These are phyloP conservation scores for Ormosia emarginata DNA, from an alignment of 306 rosid genomes.

Conservation along the genomic window DNA sequence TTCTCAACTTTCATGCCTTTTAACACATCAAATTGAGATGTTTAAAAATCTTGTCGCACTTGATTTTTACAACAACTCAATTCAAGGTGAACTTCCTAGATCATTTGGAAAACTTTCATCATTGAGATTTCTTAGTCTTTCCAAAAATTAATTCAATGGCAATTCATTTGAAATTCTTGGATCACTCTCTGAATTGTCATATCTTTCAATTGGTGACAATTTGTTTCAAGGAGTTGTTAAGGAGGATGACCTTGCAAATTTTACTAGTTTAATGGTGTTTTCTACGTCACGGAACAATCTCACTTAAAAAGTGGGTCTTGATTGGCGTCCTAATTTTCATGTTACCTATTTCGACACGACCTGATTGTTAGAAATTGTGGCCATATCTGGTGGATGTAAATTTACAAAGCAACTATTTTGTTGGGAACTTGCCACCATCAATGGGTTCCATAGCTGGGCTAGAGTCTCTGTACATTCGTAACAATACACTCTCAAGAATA, in stretches of 20 bases:
- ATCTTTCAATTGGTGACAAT: not conserved
- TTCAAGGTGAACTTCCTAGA: not conserved
- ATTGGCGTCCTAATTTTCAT: slow-evolving; percentile 22
- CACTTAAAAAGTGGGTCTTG: not conserved
- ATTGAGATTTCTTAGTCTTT: not conserved
- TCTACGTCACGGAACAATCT: not conserved
- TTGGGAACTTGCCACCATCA: not conserved
- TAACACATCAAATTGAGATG: not conserved
- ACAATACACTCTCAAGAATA: not conserved
- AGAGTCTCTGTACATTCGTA: not conserved
- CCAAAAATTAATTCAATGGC: accelerated
- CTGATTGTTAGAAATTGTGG: not conserved
- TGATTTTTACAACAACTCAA: not conserved
- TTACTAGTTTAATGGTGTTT: accelerated
- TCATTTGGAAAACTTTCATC: not conserved
- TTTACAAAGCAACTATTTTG: not conserved
- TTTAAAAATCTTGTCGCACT: not conserved
- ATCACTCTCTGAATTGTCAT: not conserved
- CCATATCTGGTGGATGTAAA: not conserved
- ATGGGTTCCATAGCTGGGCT: not conserved
- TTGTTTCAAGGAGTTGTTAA: not conserved
- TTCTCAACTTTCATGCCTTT: not conserved
- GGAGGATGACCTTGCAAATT: slow-evolving; percentile 14
- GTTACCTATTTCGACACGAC: accelerated
- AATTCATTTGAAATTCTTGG: not conserved